Base-by-base conservation (phyloP, 2,329 filamentous ascomycete genomes). In the Calycina marina region DNA sequence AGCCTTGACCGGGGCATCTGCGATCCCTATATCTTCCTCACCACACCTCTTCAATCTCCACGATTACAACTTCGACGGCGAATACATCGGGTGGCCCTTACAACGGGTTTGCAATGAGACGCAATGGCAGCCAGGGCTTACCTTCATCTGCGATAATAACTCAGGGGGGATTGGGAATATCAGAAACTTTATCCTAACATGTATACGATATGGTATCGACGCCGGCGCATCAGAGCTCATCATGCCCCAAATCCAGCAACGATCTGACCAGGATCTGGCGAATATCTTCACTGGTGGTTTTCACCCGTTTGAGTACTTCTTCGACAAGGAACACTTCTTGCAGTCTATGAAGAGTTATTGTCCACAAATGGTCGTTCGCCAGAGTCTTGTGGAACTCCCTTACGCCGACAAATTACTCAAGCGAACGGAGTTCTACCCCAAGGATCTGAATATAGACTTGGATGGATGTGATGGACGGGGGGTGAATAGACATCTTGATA, bases 141-240 rank as follows among this genome's bases (percentile, higher is more conserved):
- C 63, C 8, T 65, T 59, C 35, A 47, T 61, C 13, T 67, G 63
- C 50, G 62, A 63, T 45, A 63, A 65, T 46, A 66, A 65, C 43
- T 60, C 60, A 3, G 63, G 63, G 3, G 63, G 62, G 15, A 59
- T 65, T 29, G 62, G 62, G 13, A 66, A 65, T 36, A 63, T 65
- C 20, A 53, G 62, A 32, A 65, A 62, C 42, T 65, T 62, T 43
- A 61, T 65, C 27, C 53, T 65, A 32, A 65, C 61, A 6, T 67
- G 62, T 34, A 37, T 66, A 14, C 58, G 63, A 13, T 67, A 67
- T 39, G 60, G 56, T 12, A 56, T 67, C 37, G 60, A 62, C 15
- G 59, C 59, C 5, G 62, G 62, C 15, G 61, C 62, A 3, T 57
- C 59, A 1, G 60, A 59, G 1, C 40, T 65, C 2, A 54, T 61